Evolutionary conservation across 345 rosid genomes (phyloP).

Genomic region (Noccaea caerulescens): DNA sequence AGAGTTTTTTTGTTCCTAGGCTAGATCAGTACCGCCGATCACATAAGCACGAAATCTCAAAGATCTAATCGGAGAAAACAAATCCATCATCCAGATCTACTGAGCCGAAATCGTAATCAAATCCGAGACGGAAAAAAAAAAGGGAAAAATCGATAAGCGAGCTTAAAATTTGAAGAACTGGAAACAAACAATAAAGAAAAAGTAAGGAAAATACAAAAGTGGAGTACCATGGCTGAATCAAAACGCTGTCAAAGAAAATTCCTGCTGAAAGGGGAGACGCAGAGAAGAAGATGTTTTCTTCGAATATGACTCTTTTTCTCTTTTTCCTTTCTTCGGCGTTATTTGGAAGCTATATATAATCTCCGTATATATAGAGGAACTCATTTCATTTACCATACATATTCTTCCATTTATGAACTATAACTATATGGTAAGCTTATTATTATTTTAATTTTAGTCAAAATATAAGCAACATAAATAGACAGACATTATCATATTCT

Average conservation of each 20-base stretch:
- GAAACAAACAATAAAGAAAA: not conserved
- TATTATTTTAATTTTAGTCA: too few relatives aligned
- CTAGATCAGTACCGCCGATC: conserved; percentile 22
- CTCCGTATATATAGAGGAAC: conserved; percentile 18
- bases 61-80: conserved; percentile 31
- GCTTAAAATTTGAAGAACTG: not conserved
- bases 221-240: conserved; percentile 41
- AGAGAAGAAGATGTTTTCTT: conserved; percentile 18
- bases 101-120: conserved; percentile 19
- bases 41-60: not conserved
- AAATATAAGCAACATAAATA: too few relatives aligned
- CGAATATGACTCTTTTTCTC: conserved; percentile 29
- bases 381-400: not conserved
- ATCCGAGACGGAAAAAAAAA: conserved; percentile 8
- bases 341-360: conserved; percentile 32
- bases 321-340: conserved; percentile 20
- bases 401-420: not conserved
- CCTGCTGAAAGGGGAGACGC: conserved; percentile 29
- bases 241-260: conserved; percentile 22
- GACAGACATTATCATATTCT: too few relatives aligned
- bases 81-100: conserved; percentile 38
- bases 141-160: conserved; percentile 5
- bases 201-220: not conserved
- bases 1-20: not conserved
- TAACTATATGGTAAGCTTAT: not conserved